phyloP scores from a whole-genome alignment of 1,284 basidiomycete genomes.

The Microbotryum intermedium region DNA sequence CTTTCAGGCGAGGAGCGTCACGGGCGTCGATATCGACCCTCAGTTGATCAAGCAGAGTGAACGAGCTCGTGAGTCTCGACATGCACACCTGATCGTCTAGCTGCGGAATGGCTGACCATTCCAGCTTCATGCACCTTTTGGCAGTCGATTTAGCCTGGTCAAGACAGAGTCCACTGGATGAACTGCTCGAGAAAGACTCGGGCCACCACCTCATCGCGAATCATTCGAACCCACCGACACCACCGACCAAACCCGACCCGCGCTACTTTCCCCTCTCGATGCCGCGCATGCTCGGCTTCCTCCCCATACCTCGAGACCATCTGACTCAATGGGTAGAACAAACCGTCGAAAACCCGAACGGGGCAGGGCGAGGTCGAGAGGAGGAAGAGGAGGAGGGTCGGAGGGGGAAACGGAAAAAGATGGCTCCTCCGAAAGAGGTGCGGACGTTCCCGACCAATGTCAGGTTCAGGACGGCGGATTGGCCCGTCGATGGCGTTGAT shows the following conservation, averaged over 20 bases:
- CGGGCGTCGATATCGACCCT: conserved; percentile 73
- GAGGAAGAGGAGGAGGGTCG: background rate
- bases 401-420: conserved; percentile 14
- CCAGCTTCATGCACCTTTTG: no score
- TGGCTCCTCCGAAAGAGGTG: conserved; percentile 15
- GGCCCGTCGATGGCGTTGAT: conserved; percentile 52
- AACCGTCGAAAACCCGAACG: background rate
- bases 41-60: conserved; percentile 60
- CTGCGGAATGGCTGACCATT: background rate
- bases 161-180: conserved; percentile 20
- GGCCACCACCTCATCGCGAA: conserved; percentile 6
- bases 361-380: conserved; percentile 33
- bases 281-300: conserved; percentile 59
- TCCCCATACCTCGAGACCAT: conserved; percentile 49
- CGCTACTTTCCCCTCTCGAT: conserved; percentile 62
- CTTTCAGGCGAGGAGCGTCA: conserved; percentile 52
- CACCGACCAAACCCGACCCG: background rate
- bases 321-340: conserved; percentile 9
- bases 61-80: conserved; percentile 40
- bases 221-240: conserved; percentile 28
- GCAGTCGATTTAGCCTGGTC: conserved; percentile 31
- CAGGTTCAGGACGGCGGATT: conserved; percentile 58
- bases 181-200: conserved; percentile 45
- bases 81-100: background rate
- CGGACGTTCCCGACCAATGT: conserved; percentile 62